phyloP scores from a whole-genome alignment of 1,284 basidiomycete species.

The Somion occarium region DNA sequence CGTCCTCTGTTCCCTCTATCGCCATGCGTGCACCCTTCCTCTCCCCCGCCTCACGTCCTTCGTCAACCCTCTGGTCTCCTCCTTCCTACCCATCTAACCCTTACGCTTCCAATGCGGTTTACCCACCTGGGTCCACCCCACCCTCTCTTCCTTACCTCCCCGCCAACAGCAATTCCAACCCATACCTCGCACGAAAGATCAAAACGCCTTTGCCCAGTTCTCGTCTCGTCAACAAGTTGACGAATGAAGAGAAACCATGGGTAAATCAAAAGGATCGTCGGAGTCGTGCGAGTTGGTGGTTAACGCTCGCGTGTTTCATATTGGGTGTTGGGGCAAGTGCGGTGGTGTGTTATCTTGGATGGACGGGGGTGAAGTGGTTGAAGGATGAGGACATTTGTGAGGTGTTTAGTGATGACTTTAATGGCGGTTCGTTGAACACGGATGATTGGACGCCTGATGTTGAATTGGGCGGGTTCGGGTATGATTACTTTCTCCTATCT shows the following conservation, averaged over 20 bases:
- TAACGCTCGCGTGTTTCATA: constrained; percentile 44
- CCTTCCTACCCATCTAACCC: constrained; percentile 33
- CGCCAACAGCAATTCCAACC: constrained; percentile 18
- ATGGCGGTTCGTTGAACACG: constrained; percentile 36
- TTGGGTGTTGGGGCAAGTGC: constrained; percentile 42
- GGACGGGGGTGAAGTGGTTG: constrained; percentile 35
- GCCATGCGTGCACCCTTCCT: constrained; percentile 67
- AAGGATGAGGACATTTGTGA: constrained; percentile 48
- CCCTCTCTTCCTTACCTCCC: constrained; percentile 26
- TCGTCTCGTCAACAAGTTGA: constrained; percentile 41
- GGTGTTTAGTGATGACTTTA: constrained; percentile 68
- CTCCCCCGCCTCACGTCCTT: constrained; percentile 58
- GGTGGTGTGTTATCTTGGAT: constrained; percentile 44
- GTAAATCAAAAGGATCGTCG: constrained; percentile 44
- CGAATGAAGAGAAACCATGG: constrained; percentile 61
- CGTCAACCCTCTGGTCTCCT: constrained; percentile 55
- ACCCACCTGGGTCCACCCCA: constrained; percentile 22
- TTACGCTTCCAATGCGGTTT: constrained; percentile 10
- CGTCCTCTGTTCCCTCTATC: constrained; percentile 29
- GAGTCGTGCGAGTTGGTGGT: constrained; percentile 50
- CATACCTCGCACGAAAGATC: constrained; percentile 23
- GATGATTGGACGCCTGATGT: constrained; percentile 64
- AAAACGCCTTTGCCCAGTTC: constrained; percentile 47
- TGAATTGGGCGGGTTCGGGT: constrained; percentile 73
- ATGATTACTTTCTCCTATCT: constrained; percentile 18